Conservation (phyloP, 768 basidiomycete genomes). For the Trametopsis cervina region DNA sequence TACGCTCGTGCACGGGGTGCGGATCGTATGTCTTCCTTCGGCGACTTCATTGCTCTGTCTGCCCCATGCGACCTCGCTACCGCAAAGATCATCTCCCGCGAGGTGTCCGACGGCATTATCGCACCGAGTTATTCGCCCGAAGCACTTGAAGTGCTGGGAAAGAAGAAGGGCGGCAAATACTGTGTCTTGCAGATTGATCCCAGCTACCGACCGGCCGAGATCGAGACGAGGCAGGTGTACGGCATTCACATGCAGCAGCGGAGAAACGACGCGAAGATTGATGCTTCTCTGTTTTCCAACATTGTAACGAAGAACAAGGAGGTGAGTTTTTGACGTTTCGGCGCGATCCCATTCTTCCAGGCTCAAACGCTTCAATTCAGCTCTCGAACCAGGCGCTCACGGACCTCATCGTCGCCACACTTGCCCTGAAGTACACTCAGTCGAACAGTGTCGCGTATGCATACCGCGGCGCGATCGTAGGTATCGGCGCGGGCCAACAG, state of each 20-base stretch:
- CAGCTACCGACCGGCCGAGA: slow-evolving; percentile 62
- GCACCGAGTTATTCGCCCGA: slow-evolving; percentile 88
- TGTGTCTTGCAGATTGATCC: slow-evolving; percentile 97
- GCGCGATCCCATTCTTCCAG: not conserved
- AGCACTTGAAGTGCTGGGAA: slow-evolving; percentile 83
- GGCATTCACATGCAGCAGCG: slow-evolving; percentile 87
- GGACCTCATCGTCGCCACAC: slow-evolving; percentile 95
- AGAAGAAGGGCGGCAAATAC: slow-evolving; percentile 99
- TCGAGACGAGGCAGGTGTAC: slow-evolving; percentile 94
- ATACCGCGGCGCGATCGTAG: slow-evolving; percentile 85
- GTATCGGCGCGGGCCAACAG: slow-evolving; percentile 96
- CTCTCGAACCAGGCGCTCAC: slow-evolving; percentile 69
- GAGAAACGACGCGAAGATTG: slow-evolving; percentile 86
- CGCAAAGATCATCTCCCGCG: slow-evolving; percentile 94
- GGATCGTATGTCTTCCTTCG: slow-evolving; percentile 99
- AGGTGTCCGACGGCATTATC: slow-evolving; percentile 97
- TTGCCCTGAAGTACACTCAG: slow-evolving; percentile 97
- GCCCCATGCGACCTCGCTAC: slow-evolving; percentile 90
- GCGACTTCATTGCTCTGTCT: slow-evolving; percentile 96
- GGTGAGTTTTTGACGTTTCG: slow-evolving; percentile 38
- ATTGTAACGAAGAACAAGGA: slow-evolving; percentile 86
- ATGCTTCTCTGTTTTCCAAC: slow-evolving; percentile 74
- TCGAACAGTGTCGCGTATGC: slow-evolving; percentile 99
- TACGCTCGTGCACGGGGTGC: slow-evolving; percentile 96
- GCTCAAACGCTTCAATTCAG: slow-evolving; percentile 33